A percentile compares a stretch with the other conserved stretches of the same genome.
phyloP scores from a whole-genome alignment of 148 eudicot genomes.

The Rhododendron ferrugineum region DNA sequence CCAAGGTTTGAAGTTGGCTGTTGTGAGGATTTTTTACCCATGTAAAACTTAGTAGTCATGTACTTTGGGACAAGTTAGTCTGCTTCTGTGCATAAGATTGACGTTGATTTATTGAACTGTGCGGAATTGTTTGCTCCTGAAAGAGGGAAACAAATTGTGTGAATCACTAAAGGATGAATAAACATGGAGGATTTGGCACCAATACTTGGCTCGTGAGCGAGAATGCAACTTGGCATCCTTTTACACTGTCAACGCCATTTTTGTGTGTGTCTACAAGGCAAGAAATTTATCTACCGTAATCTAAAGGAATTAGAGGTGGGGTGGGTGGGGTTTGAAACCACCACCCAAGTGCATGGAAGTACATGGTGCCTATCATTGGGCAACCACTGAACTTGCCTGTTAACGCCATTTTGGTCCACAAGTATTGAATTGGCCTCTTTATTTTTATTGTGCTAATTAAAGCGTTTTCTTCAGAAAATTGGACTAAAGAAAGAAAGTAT shows the following conservation, averaged over 20 bases:
- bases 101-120: neutral
- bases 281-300: neutral
- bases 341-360: no score
- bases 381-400: no score
- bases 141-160: neutral
- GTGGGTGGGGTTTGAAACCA: no score
- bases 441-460: no score
- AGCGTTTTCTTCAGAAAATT: no score
- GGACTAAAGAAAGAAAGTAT: no score
- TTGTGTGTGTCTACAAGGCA: neutral
- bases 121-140: neutral
- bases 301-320: neutral
- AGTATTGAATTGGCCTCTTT: no score
- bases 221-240: neutral
- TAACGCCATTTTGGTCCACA: no score
- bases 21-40: neutral
- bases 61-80: neutral
- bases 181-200: neutral
- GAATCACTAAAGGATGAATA: neutral
- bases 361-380: no score
- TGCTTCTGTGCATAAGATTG: neutral
- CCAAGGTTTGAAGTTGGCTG: neutral
- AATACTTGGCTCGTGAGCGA: neutral
- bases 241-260: neutral
- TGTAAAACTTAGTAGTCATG: neutral